Evolutionary conservation across 768 basidiomycete genomes (phyloP).

Genomic region (Sarcodon sp.): DNA sequence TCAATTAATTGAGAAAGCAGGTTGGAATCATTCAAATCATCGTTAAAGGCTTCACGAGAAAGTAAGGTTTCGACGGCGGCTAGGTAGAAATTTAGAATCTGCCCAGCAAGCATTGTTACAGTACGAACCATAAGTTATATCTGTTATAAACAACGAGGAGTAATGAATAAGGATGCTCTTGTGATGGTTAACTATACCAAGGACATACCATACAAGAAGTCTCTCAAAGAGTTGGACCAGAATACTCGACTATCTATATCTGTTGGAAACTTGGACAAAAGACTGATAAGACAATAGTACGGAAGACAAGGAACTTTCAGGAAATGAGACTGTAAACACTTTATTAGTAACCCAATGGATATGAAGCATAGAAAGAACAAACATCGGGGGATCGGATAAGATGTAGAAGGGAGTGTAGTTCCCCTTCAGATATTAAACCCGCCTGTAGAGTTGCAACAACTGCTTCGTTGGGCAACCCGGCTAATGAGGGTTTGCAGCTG

Average conservation of each 20-base stretch:
- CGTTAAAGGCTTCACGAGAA: constrained; percentile 27
- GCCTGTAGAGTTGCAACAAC: constrained; percentile 49
- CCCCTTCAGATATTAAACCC: constrained; percentile 53
- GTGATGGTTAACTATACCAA: constrained; percentile 4
- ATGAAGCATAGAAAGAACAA: constrained; percentile 14
- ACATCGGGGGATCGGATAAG: constrained; percentile 73
- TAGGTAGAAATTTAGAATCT: constrained; percentile 3
- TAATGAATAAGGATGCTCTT: not conserved
- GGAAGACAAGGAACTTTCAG: constrained; percentile 76
- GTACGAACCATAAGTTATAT: constrained; percentile 21
- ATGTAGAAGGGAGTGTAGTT: constrained; percentile 51
- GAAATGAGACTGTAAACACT: constrained; percentile 55
- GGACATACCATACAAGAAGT: constrained; percentile 52
- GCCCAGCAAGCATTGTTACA: not conserved
- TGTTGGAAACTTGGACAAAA: constrained; percentile 66
- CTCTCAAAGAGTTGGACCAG: constrained; percentile 51
- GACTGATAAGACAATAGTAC: constrained; percentile 64
- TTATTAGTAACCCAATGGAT: constrained; percentile 2
- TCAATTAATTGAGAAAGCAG: constrained; percentile 33
- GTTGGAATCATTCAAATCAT: constrained; percentile 19
- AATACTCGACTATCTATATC: constrained; percentile 69
- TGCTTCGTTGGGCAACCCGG: constrained; percentile 43
- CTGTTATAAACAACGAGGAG: constrained; percentile 8
- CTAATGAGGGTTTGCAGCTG: constrained; percentile 53
- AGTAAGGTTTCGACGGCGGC: constrained; percentile 49